These are phyloP conservation scores for Podospora conica DNA, from an alignment of 495 filamentous ascomycete genomes.

Conservation along the genomic window DNA sequence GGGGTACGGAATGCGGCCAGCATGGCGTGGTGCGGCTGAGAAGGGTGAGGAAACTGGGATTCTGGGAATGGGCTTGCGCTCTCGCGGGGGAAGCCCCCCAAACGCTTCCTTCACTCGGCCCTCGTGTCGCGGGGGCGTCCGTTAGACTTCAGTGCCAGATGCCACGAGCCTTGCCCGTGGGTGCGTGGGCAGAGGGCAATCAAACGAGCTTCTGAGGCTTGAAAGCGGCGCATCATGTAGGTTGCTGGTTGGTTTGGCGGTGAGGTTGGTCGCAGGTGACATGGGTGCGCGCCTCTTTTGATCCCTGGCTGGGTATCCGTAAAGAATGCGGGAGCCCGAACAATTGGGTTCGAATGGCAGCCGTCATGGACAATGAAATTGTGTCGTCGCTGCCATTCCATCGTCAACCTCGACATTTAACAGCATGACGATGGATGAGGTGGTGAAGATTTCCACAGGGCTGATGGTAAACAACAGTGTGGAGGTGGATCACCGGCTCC, in stretches of 20 bases:
- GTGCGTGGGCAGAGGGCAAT: neutral
- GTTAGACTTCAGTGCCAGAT: no score
- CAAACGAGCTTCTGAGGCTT: neutral
- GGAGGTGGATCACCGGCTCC: neutral
- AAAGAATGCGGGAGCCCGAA: neutral
- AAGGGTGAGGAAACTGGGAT: neutral
- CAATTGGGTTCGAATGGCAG: neutral
- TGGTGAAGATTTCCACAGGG: neutral
- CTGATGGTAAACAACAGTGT: neutral
- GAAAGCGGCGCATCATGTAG: neutral
- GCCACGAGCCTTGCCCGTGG: neutral
- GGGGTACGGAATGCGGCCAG: neutral
- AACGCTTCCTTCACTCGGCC: neutral
- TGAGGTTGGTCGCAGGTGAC: neutral
- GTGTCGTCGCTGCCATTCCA: neutral
- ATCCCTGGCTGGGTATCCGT: neutral
- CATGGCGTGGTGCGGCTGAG: neutral
- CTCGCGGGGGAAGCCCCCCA: neutral
- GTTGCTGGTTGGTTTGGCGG: neutral
- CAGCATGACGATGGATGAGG: neutral
- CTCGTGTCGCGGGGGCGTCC: neutral
- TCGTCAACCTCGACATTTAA: neutral
- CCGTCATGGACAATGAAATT: neutral
- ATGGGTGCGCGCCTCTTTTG: neutral
- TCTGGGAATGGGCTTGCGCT: neutral